Conservation (phyloP, 352 stramenopile genomes). For the Globisporangium mamillatum region DNA sequence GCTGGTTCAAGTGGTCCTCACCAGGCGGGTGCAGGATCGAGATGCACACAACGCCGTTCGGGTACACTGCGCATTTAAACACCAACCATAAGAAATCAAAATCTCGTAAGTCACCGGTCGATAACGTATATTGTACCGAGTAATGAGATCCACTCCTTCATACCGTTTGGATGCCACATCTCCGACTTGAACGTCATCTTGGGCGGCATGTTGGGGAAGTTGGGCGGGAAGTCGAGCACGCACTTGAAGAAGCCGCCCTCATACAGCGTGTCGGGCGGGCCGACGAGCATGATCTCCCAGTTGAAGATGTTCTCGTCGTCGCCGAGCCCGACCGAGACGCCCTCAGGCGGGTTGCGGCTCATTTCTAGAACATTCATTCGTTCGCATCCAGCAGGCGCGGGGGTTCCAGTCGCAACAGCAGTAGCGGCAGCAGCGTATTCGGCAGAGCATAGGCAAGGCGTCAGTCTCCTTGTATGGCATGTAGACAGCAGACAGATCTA, state of each 20-base stretch:
- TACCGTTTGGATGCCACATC: conserved; percentile 99
- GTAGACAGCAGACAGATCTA: neutral
- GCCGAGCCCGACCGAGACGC: conserved; percentile 96
- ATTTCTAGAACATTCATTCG: conserved; percentile 84
- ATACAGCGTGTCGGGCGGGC: conserved; percentile 91
- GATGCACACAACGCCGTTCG: conserved; percentile 98
- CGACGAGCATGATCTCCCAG: conserved; percentile 99
- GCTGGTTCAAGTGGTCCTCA: conserved; percentile 97
- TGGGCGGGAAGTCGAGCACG: conserved; percentile 94
- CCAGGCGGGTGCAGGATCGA: conserved; percentile 99
- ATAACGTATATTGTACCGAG: neutral
- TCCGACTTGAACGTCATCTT: conserved; percentile 99
- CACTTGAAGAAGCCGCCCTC: conserved; percentile 99
- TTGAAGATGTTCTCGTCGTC: conserved; percentile 99
- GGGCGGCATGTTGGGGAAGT: conserved; percentile 99
- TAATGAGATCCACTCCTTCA: conserved; percentile 7
- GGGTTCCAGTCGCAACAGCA: neutral
- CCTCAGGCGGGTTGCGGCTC: conserved; percentile 97
- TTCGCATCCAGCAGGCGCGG: neutral
- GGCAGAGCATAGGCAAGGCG: neutral
- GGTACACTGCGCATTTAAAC: conserved; percentile 85
- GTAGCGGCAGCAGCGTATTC: neutral
- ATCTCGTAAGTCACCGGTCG: neutral
- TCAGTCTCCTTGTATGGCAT: neutral
- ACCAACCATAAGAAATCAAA: neutral